Base-by-base conservation (phyloP, 2,329 filamentous ascomycete genomes). In the Fusarium siculi region DNA sequence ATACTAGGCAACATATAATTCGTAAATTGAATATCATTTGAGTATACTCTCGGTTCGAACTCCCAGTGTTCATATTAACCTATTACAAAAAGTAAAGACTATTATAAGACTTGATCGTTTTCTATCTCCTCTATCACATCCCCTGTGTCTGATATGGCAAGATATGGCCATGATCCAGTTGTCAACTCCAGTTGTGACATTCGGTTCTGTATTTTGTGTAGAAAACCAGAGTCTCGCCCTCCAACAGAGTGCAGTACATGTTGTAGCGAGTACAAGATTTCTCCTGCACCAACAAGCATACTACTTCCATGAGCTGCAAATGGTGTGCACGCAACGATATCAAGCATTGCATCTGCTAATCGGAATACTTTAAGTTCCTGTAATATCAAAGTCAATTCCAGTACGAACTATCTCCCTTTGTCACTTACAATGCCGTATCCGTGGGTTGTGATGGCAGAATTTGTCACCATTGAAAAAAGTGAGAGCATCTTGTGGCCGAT, bases 331-430 rank as follows among this genome's bases (percentile, higher is more conserved):
- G 66, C 71, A 54, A 76, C 55, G 4, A 79, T 74, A 42, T 78
- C 77, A 36, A 78, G 23, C 53, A 79, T 62, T 8, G 72, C 40
- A 50, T 78, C 77, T 8, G 77, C 77, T 39, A 77, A 37, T 14
- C 74, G 50, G 34, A 74, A 78, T 7, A 78, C 76, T 50, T 79
- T 77, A 9, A 79, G 76, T 18, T 78, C 76, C 76, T 78, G 25
- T 30, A 25, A 25, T 11, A 32, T 36, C 15, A n/a, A 56, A 5
- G n/a, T 74, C 25, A 73, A 50, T 21, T 5, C 34, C 7, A 3
- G 3, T 9, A 16, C 25, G 3, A 16, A 23, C 7, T 36, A 25
- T 5, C 11, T 5, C 12, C 15, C 9, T 18, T 19, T 7, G 6
- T 14, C 25, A 61, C 76, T 64, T 50, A 78, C 76, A 50, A 79